A percentile compares a stretch with the other conserved stretches of the same genome.
These are phyloP conservation scores for Quercus ilex DNA, from an alignment of 306 rosid genomes.

Conservation along the genomic window DNA sequence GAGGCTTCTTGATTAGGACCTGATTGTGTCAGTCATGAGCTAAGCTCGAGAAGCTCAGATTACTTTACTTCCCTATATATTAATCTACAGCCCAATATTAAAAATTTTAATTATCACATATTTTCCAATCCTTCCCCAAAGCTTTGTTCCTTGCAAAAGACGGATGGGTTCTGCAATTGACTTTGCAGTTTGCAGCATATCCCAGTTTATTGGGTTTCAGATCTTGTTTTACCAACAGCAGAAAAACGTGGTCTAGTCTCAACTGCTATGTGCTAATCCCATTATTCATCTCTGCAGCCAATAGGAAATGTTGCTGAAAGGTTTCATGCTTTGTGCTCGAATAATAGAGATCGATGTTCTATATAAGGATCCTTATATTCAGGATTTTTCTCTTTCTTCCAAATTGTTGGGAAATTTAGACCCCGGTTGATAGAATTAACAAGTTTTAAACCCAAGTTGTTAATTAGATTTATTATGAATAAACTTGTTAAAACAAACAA, in stretches of 20 bases:
- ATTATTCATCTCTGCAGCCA: constrained; percentile 60
- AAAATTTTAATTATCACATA: not conserved
- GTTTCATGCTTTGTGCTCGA: constrained; percentile 82
- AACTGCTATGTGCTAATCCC: constrained; percentile 10
- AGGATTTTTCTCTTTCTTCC: constrained; percentile 46
- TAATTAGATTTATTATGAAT: too few relatives aligned
- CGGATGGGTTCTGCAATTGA: constrained; percentile 3
- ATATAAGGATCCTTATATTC: constrained; percentile 95
- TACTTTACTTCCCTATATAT: not conserved
- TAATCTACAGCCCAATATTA: not conserved
- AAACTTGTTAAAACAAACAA: too few relatives aligned
- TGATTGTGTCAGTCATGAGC: not conserved
- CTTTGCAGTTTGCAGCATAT: not conserved
- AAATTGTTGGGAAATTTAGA: too few relatives aligned
- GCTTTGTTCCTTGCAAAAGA: not conserved
- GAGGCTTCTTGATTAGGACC: not conserved
- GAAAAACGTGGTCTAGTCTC: constrained; percentile 15
- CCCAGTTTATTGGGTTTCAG: not conserved
- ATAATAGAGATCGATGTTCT: constrained; percentile 85
- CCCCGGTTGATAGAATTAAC: too few relatives aligned
- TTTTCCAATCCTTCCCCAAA: not conserved
- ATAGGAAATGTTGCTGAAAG: constrained; percentile 90
- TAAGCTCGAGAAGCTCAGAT: not conserved
- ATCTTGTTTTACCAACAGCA: constrained; percentile 12
- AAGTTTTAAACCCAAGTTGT: too few relatives aligned